Conservation (phyloP, 2,329 filamentous ascomycete species). For the Nemania serpens region DNA sequence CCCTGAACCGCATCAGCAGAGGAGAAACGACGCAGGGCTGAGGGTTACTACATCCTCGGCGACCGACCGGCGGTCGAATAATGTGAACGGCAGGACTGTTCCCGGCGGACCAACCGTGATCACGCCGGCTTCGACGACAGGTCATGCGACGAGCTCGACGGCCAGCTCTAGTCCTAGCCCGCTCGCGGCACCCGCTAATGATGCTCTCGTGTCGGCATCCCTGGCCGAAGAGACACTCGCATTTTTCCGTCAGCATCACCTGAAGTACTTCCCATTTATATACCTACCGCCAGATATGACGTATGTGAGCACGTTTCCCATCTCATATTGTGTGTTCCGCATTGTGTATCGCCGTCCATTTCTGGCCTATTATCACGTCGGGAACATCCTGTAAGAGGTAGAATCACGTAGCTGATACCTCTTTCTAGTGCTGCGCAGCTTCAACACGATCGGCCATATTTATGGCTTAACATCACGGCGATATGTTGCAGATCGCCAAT, state of each 20-base stretch:
- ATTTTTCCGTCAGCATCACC: slow-evolving; percentile 34
- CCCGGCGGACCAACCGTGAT: slow-evolving; percentile 6
- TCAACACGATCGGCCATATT: slow-evolving; percentile 45
- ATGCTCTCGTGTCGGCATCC: slow-evolving; percentile 27
- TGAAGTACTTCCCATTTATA: slow-evolving; percentile 38
- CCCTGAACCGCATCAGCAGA: background rate
- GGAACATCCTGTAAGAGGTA: background rate
- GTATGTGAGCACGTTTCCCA: slow-evolving; percentile 6
- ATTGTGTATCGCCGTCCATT: too few species aligned
- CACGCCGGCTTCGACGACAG: slow-evolving; percentile 22
- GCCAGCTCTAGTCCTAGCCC: slow-evolving; percentile 29
- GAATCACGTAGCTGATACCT: slow-evolving; percentile 17
- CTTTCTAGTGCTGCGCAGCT: slow-evolving; percentile 32
- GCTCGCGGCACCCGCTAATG: slow-evolving; percentile 14
- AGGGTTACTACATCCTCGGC: background rate
- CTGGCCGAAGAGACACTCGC: slow-evolving; percentile 36
- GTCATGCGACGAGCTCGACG: slow-evolving; percentile 18
- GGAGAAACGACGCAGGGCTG: background rate
- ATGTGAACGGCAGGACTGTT: background rate
- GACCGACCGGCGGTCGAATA: background rate
- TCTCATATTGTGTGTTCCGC: background rate
- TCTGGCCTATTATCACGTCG: background rate
- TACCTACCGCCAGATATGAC: slow-evolving; percentile 34
- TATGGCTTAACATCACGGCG: slow-evolving; percentile 56
- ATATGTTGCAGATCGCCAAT: slow-evolving; percentile 49